Evolutionary conservation across 495 filamentous ascomycete genomes (phyloP), one percentile per base, ranked within the genome.

Genomic region (Hypoxylon intermedium): DNA sequence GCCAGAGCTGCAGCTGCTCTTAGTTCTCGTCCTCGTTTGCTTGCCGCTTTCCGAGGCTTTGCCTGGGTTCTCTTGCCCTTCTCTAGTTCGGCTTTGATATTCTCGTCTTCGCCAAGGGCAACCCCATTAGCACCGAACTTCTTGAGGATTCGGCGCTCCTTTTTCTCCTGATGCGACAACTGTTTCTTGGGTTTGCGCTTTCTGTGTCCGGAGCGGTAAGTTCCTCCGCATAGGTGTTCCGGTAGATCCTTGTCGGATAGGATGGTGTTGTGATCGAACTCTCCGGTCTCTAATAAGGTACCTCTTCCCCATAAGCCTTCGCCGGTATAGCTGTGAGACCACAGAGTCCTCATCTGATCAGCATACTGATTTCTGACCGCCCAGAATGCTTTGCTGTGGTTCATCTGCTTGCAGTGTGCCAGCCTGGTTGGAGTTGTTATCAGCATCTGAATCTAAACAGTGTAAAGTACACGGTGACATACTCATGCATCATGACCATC

Each of bases 401-500:
- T 92, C 90, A 93, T 93, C 62, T 93, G 85, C 70, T 89, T 85
- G 74, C 85, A 88, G 65, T 93, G 90, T 13, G 90, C 90, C 13
- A 93, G 74, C 60, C 76, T 77, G 20, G n/a, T 80, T 75, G 36
- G 51, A 40, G 16, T 52, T 64, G 42, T 28, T 44, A 18, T 44
- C 4, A 52, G 30, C 12, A 19, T 9, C 9, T 42, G 6, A 19
- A 50, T 12, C 11, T 23, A 34, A 11, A 34, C 12, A 34, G 31
- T 28, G 12, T 37, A 37, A 13, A 37, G 12, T 12, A 20, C 7
- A 13, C 31, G 38, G 9, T 36, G 21, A 65, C 67, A 19, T 43
- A 77, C 78, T 85, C 82, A 64, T 91, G 89, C 83, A 91, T 89
- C 89, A 93, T 92, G 26, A 92, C 88, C 85, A 92, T 90, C 75